Conservation (phyloP, 1,284 basidiomycete species). For the Mycena sp. region DNA sequence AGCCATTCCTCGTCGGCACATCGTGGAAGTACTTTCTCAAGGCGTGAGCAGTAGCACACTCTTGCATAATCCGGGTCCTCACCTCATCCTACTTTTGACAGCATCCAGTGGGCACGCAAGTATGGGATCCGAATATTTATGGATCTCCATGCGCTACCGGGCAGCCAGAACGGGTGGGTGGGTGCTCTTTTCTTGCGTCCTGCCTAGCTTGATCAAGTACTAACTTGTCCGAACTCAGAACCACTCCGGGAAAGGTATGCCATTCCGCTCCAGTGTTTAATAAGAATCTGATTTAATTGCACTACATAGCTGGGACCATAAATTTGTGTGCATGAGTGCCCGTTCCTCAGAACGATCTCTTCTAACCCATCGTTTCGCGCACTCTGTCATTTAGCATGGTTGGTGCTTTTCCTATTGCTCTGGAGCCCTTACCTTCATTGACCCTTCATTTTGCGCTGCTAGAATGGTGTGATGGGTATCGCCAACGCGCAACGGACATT, state of each 20-base stretch:
- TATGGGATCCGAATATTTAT: slow-evolving; percentile 92
- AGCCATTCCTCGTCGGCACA: slow-evolving; percentile 66
- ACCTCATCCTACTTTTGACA: neutral
- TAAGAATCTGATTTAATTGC: slow-evolving; percentile 5
- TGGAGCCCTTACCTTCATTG: neutral
- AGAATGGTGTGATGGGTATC: slow-evolving; percentile 55
- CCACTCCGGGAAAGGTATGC: slow-evolving; percentile 54
- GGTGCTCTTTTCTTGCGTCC: slow-evolving; percentile 26
- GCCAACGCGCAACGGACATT: slow-evolving; percentile 84
- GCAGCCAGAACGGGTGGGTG: slow-evolving; percentile 80
- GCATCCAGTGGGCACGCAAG: slow-evolving; percentile 87
- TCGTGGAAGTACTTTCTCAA: slow-evolving; percentile 64
- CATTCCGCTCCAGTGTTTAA: slow-evolving; percentile 7
- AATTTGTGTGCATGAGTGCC: slow-evolving; percentile 51
- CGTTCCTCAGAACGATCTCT: slow-evolving; percentile 6
- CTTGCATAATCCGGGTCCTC: neutral
- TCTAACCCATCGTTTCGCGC: slow-evolving; percentile 12
- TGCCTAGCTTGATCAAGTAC: too few species aligned
- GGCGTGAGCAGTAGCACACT: slow-evolving; percentile 32
- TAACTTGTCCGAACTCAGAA: slow-evolving; percentile 40
- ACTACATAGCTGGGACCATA: slow-evolving; percentile 42
- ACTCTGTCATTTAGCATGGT: slow-evolving; percentile 30
- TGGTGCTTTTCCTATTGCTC: slow-evolving; percentile 6
- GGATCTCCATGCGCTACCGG: slow-evolving; percentile 80
- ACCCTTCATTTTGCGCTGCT: slow-evolving; percentile 4